Percentiles rank a stretch among this genome's conserved stretches.
These are phyloP conservation scores for Butyriboletus loyo DNA, from an alignment of 768 basidiomycete genomes.

Conservation along the genomic window DNA sequence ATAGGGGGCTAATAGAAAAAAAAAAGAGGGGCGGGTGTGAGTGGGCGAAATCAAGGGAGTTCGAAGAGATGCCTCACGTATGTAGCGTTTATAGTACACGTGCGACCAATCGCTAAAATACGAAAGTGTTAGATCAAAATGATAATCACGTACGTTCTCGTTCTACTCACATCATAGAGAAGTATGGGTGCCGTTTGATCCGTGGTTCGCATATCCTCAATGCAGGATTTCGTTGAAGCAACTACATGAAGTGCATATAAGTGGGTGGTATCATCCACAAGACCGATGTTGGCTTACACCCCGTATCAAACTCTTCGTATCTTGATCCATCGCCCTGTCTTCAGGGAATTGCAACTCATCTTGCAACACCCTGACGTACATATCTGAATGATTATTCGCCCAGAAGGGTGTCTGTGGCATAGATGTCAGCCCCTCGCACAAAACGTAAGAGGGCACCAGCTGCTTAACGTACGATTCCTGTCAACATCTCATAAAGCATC, in stretches of 20 bases:
- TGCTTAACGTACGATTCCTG: conserved; percentile 68
- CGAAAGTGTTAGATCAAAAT: conserved; percentile 15
- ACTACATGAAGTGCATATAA: conserved; percentile 40
- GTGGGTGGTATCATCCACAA: not conserved
- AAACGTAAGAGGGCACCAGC: conserved; percentile 10
- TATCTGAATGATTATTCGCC: conserved; percentile 90
- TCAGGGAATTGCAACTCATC: conserved; percentile 89
- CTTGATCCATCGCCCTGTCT: conserved; percentile 88
- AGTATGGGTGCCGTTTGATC: conserved; percentile 93
- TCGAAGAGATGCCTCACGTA: conserved; percentile 53
- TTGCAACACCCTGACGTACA: conserved; percentile 91
- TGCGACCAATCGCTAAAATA: conserved; percentile 81
- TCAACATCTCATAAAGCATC: conserved; percentile 96
- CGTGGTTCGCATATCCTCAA: conserved; percentile 90
- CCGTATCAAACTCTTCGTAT: conserved; percentile 92
- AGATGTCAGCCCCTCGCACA: conserved; percentile 15
- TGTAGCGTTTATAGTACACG: conserved; percentile 92
- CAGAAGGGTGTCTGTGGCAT: conserved; percentile 77
- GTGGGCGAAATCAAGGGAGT: conserved; percentile 3
- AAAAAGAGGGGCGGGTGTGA: conserved; percentile 13
- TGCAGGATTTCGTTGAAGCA: conserved; percentile 90
- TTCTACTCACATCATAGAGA: conserved; percentile 79
- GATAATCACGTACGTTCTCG: conserved; percentile 1
- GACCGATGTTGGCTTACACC: conserved; percentile 58
- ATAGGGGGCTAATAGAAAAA: conserved; percentile 66